Evolutionary conservation across 768 basidiomycete species (phyloP), one percentile per base, ranked within the genome.

Genomic region (Tremella fuciformis): DNA sequence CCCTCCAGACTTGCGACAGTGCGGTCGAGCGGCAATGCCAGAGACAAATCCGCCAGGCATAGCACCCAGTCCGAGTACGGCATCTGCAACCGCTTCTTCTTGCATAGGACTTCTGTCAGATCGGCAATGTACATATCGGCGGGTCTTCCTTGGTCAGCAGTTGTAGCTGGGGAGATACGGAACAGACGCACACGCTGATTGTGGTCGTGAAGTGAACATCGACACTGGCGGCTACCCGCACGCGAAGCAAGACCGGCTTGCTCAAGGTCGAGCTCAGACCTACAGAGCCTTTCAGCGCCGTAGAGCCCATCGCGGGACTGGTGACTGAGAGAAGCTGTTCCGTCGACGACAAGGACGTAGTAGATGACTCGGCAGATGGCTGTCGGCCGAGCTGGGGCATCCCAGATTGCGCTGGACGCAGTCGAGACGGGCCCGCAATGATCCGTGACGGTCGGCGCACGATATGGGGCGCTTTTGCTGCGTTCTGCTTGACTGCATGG

Each of bases 111-210:
- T 61, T 96, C 94, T 21, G 96, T 82, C 0, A 90, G 89, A 76
- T 98, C 94, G 67, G 93, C 91, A 84, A 97, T 88, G 75, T 98
- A 98, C 87, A 91, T 96, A 8, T 89, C 91, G 13, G 89, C 85
- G 8, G 91, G 74, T 0, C 71, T 72, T 51, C 13, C 22, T n/a
- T 3, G 21, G 16, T n/a, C 16, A 50, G 19, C 22, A 34, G 1
- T 9, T 1, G 15, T 25, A 44, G 50, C 25, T 40, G 41, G 25
- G 19, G 13, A 47, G 42, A 37, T 3, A 38, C 13, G 25, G n/a
- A n/a, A 22, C 15, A 29, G n/a, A 80, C 89, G 55, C 82, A 94
- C 89, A 91, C 91, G 38, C 86, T 87, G 66, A 96, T 89, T 0
- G 91, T 93, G 0, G 91, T 93, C 0, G 85, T 89, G 49, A 91